Evolutionary conservation across 2,329 filamentous ascomycete genomes (phyloP).

Genomic region (Phialophora chinensis): DNA sequence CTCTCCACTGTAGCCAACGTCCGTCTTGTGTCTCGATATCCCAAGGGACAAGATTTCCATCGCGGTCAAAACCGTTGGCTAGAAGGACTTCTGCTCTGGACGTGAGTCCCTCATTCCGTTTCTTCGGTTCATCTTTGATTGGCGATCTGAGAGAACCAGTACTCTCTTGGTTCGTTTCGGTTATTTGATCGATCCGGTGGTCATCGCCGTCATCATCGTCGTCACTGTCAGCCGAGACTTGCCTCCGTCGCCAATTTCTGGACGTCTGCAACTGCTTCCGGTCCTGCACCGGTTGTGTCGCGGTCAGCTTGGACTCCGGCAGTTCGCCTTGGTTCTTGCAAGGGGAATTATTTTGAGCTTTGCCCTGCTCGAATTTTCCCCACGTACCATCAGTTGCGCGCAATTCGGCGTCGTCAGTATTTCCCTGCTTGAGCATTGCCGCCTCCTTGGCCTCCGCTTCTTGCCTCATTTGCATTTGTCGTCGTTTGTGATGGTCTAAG

Average conservation of each 20-base stretch:
- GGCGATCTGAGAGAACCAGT: neutral
- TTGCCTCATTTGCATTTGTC: constrained; percentile 34
- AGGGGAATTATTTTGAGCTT: constrained; percentile 17
- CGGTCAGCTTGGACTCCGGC: constrained; percentile 30
- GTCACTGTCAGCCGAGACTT: constrained; percentile 31
- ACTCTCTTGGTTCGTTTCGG: neutral
- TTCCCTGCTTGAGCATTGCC: constrained; percentile 23
- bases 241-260: constrained; percentile 26
- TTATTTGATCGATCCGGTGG: constrained; percentile 8
- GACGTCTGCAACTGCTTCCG: constrained; percentile 15
- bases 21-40: constrained; percentile 35
- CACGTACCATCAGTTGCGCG: constrained; percentile 36
- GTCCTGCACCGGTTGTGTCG: constrained; percentile 34
- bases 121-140: constrained; percentile 5
- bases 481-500: constrained; percentile 33
- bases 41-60: constrained; percentile 33
- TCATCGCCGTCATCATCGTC: constrained; percentile 31
- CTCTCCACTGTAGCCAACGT: constrained; percentile 37
- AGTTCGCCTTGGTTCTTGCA: constrained; percentile 6
- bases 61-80: constrained; percentile 26
- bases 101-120: constrained; percentile 6
- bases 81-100: constrained; percentile 21
- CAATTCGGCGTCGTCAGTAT: constrained; percentile 21
- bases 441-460: constrained; percentile 35
- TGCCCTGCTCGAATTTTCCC: constrained; percentile 23